Base-by-base conservation (phyloP, 768 basidiomycete species). In the Dendrothele bispora region DNA sequence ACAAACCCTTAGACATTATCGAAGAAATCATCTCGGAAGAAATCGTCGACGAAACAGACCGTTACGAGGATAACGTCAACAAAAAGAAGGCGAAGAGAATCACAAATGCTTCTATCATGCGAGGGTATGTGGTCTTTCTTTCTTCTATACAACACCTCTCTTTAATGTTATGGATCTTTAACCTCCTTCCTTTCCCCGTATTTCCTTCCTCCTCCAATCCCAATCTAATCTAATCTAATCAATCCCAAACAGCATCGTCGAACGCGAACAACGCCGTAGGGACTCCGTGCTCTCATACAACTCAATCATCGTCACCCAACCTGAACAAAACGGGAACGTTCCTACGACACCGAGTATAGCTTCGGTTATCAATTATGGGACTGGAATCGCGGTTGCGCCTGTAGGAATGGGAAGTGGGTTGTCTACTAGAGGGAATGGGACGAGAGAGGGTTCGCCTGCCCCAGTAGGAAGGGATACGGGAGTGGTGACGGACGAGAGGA, bases 11-110 rank as follows among this genome's bases (percentile, higher is more conserved):
- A 86, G 88, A 91, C 60, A 80, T 91, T 54, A 89, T 91, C 49
- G 88, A 91, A 78, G 94, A 95, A 77, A 97, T 98, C 52, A 91
- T 98, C 17, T 86, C 88, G 0, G 93, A 97, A 67, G 95, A 97
- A 63, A 95, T 97, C 45, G 88, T 95, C 25, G 94, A 95, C 58
- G 94, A 97, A 66, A 95, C 93, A 2, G 94, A 97, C 67, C 77
- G 84, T 22, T 95, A 88, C 56, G 84, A 90, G 54, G 90, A 92
- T 55, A 97, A 95, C 59, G 83, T 83, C 39, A 84, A 82, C 43
- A 94, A 93, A 61, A 77, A 76, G 49, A 71, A 74, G 7, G 93
- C 89, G 0, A 83, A 77, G 53, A 75, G 94, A 12, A 65, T 78
- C 50, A 86, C 84, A 11, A 91, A 84, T 11, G 79, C 86, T 7